A percentile compares a stretch with the other conserved stretches of the same genome.
These are phyloP conservation scores for Climacium dendroides DNA, from an alignment of 225 moss, liverwort and hornwort genomes.

Conservation along the genomic window DNA sequence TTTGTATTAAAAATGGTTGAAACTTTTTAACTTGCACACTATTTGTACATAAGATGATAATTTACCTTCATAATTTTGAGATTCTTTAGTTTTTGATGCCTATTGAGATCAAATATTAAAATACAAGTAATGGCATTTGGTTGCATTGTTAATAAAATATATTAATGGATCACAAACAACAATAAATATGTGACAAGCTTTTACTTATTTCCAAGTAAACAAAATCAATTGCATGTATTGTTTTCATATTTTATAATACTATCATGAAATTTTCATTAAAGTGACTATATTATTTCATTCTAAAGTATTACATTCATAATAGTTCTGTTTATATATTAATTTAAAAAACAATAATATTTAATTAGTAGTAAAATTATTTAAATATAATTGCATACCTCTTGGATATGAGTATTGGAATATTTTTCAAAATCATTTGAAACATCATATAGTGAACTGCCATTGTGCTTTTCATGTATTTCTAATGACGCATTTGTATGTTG, in stretches of 20 bases:
- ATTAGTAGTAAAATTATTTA: background rate
- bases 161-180: background rate
- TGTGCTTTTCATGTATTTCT: background rate
- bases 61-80: background rate
- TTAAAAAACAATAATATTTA: background rate
- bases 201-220: accelerated
- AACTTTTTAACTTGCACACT: background rate
- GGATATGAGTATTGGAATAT: background rate
- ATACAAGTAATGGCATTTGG: background rate
- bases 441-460: background rate
- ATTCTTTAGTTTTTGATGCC: background rate
- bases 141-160: background rate
- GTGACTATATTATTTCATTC: background rate
- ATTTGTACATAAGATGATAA: background rate
- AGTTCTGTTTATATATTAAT: no score
- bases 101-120: background rate
- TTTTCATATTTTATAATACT: background rate
- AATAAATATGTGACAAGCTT: no score
- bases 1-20: background rate
- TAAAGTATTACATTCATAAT: background rate
- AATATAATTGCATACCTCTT: background rate
- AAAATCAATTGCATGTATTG: background rate
- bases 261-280: background rate
- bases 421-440: background rate
- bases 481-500: background rate